Conservation (phyloP, 257 asterid species). For the Cynanchum wilfordii region DNA sequence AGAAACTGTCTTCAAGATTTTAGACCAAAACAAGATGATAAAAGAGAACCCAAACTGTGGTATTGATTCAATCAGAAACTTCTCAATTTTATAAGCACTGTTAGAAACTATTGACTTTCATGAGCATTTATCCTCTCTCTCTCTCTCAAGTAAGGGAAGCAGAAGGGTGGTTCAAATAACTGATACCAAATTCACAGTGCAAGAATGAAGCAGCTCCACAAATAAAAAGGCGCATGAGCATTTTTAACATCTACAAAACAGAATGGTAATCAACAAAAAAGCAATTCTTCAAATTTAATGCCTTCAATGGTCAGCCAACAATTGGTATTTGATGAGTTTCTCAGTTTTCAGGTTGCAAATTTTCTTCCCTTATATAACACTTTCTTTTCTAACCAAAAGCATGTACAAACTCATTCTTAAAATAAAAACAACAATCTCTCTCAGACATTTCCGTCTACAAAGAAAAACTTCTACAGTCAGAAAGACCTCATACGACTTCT, state of each 20-base stretch:
- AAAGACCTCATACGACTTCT: neutral
- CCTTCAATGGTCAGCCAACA: neutral
- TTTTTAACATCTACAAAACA: neutral
- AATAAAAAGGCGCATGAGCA: neutral
- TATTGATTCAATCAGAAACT: neutral
- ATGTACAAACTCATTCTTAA: neutral
- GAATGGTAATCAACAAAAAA: neutral
- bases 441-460: neutral
- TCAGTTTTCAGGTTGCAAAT: neutral
- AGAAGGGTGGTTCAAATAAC: neutral
- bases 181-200: neutral
- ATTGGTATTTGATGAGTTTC: neutral
- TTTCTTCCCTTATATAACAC: neutral
- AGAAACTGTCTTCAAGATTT: too few relatives aligned
- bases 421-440: neutral
- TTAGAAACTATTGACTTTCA: neutral
- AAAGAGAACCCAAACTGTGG: neutral
- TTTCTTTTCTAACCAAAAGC: neutral
- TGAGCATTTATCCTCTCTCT: neutral
- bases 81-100: neutral
- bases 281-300: neutral
- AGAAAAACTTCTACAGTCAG: neutral
- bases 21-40: neutral
- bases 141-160: neutral
- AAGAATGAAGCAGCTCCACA: neutral